A percentile compares a stretch with the other conserved stretches of the same genome.
Evolutionary conservation across 805 yeast species (phyloP).

Genomic region (Debaryomyces prosopidis): DNA sequence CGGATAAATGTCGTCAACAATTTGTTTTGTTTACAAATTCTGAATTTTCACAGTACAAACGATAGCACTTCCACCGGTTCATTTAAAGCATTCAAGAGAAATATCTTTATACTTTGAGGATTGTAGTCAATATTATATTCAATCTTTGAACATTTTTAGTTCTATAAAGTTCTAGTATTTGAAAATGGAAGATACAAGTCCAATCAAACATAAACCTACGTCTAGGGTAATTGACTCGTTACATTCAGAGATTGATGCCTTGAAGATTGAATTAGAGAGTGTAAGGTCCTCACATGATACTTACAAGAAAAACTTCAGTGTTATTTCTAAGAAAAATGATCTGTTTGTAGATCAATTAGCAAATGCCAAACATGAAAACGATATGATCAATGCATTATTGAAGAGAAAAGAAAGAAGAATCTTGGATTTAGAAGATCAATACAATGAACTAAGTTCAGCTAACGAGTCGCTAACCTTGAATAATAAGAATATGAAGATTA

Average conservation of each 20-base stretch:
- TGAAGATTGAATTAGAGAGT: constrained; percentile 47
- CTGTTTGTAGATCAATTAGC: constrained; percentile 63
- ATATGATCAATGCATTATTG: constrained; percentile 66
- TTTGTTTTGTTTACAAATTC: neutral
- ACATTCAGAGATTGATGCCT: constrained; percentile 43
- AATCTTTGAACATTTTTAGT: constrained; percentile 3
- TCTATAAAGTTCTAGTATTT: constrained; percentile 4
- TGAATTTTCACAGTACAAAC: constrained; percentile 2
- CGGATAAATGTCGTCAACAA: neutral
- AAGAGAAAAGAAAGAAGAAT: constrained; percentile 71
- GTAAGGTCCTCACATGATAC: constrained; percentile 43
- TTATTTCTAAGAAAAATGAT: constrained; percentile 49
- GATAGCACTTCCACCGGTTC: neutral
- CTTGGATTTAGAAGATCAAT: constrained; percentile 61
- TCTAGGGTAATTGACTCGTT: constrained; percentile 53
- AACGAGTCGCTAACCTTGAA: constrained; percentile 52
- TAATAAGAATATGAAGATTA: constrained; percentile 49
- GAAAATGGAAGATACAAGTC: constrained; percentile 21
- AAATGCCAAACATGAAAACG: constrained; percentile 74
- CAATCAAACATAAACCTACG: constrained; percentile 21
- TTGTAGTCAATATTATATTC: neutral
- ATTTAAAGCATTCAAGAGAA: neutral
- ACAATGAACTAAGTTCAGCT: constrained; percentile 46
- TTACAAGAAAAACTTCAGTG: constrained; percentile 52
- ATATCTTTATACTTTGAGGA: neutral